Base-by-base conservation (phyloP, 2,329 filamentous ascomycete species). In the Basipetospora sp. region DNA sequence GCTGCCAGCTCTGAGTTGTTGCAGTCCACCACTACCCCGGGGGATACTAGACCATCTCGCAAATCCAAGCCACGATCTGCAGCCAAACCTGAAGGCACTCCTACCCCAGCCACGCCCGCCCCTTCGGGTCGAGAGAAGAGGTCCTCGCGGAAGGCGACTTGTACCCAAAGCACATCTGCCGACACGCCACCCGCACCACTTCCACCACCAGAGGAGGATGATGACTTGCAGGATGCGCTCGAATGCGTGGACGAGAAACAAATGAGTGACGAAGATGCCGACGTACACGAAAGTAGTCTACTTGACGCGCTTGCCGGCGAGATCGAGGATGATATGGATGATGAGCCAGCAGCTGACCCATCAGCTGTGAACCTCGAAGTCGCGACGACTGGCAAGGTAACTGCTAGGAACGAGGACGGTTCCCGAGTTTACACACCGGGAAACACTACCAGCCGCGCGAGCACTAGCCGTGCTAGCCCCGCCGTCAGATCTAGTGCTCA, bases 191-290 rank as follows among this genome's bases (percentile, higher is more conserved):
- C 65, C 4, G 55, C 63, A 4, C 61, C 64, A 5, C 65, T 66
- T 6, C 66, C 65, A 15, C 66, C 71, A 6, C 67, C 67, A 2
- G 64, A 67, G 30, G 69, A 77, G 13, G 66, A 72, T 3, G 76
- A 82, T 36, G 67, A 69, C 37, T 56, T 74, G 27, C 70, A 80
- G 40, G 75, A 80, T 47, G 77, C 80, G 3, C 64, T 96, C 3
- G 90, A 96, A 59, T 94, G 88, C 55, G 87, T 86, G 6, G 88
- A 96, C 52, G 88, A 96, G 59, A 81, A 81, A 53, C 83, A 84
- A 38, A 58, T 94, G 10, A 79, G 77, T 26, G 76, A 79, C 11
- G 78, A 83, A 13, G 77, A 79, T 2, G 74, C 75, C 13, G 63
- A 77, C 39, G 76, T 76, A 13, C 78, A 82, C 22, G 64, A 60